Evolutionary conservation across 495 filamentous ascomycete species (phyloP).

Genomic region (Talaromyces borbonicus): DNA sequence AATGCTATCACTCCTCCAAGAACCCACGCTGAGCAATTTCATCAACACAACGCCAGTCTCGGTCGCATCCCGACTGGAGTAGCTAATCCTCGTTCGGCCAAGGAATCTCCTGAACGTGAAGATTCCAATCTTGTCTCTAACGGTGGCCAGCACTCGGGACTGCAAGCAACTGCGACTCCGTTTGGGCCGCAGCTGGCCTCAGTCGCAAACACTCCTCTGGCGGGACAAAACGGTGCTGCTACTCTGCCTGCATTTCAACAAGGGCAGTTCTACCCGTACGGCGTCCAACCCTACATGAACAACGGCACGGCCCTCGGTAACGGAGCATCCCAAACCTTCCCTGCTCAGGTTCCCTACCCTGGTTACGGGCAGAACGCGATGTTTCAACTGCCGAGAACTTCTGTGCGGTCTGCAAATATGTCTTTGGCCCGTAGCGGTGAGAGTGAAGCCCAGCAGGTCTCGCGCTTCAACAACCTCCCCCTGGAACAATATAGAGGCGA

Average conservation of each 20-base stretch:
- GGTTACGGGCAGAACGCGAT: slow-evolving; percentile 22
- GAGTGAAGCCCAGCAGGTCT: slow-evolving; percentile 27
- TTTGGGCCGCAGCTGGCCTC: slow-evolving; percentile 45
- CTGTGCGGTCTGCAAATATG: slow-evolving; percentile 14
- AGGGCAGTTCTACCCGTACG: slow-evolving; percentile 23
- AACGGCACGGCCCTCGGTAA: slow-evolving; percentile 18
- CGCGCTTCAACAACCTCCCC: slow-evolving; percentile 64
- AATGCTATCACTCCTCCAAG: slow-evolving; percentile 47
- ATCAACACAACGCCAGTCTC: slow-evolving; percentile 72
- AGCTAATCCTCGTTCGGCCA: slow-evolving; percentile 53
- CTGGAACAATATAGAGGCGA: slow-evolving; percentile 71
- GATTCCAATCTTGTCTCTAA: slow-evolving; percentile 24
- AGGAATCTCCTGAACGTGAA: slow-evolving; percentile 48
- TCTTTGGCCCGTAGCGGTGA: slow-evolving; percentile 24
- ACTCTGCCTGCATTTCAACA: slow-evolving; percentile 18
- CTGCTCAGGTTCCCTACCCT: slow-evolving; percentile 16
- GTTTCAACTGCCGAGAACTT: slow-evolving; percentile 26
- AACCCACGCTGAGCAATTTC: slow-evolving; percentile 63
- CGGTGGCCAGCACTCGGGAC: slow-evolving; percentile 49
- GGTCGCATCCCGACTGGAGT: slow-evolving; percentile 63
- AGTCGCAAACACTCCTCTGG: slow-evolving; percentile 11
- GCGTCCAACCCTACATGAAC: slow-evolving; percentile 24
- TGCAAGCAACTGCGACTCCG: slow-evolving; percentile 67
- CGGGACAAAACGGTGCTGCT: slow-evolving; percentile 13
- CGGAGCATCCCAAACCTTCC: slow-evolving; percentile 18